Evolutionary conservation across 106 monocot genomes (phyloP), one percentile per base, ranked within the genome.

Genomic region (Allium fistulosum): DNA sequence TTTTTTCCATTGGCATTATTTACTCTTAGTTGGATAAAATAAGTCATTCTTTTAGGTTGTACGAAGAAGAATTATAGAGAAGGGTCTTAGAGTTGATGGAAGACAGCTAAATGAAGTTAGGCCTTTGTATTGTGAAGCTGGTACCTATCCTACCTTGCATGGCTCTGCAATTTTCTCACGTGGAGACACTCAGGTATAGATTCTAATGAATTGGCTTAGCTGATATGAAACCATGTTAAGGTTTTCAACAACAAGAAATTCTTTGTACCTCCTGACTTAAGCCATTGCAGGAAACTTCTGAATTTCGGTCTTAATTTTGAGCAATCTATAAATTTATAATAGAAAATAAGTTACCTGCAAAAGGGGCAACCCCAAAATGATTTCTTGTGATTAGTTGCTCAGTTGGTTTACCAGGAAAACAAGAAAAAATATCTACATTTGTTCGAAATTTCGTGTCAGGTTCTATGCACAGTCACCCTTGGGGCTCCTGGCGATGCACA

Each of bases 401-500:
- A 37, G 37, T 1, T 37, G 37, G 4, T 37, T 37, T 37, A 37
- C 37, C 37, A 37, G 37, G 37, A 37, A 37, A 2, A 37, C 37
- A 37, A 37, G 37, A 37, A 37, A 37, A 37, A 37, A 37, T 37
- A 5, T 5, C 2, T 37, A 5, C 37, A 37, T 37, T 37, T 37
- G 37, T 37, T 37, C 2, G 37, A 37, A 37, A 37, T 37, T 37
- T 37, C 1, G 37, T 63, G 76, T 26, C 74, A 99, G 99, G 93
- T 99, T 57, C 68, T 93, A 53, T 99, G 99, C 78, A 99, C 87
- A 27, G 99, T 93, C 76, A 99, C 99, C 55, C 80, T 99, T 75
- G 99, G 99, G 18, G 83, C 93, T 57, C 99, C 99, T 67, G 87
- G 80, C 55, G 99, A 99, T 85, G 93, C 99, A 61, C 99, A 99